Conservation (phyloP, 2,329 filamentous ascomycete genomes). For the Erysiphe neolycopersici region DNA sequence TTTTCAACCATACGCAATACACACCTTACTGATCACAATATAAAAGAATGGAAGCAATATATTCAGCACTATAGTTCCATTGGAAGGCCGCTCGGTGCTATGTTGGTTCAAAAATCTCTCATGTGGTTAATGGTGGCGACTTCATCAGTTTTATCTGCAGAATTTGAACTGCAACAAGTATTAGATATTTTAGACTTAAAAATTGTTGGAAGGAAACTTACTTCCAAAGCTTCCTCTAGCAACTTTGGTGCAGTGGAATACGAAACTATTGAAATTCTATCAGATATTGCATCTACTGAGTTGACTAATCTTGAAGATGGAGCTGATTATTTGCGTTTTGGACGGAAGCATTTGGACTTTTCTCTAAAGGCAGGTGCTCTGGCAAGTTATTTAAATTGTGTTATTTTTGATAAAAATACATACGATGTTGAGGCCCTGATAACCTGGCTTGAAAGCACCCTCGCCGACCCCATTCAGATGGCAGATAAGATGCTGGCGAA, state of each 20-base stretch:
- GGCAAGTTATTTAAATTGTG: conserved; percentile 64
- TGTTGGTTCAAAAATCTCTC: conserved; percentile 73
- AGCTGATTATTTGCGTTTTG: conserved; percentile 68
- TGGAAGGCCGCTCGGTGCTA: conserved; percentile 63
- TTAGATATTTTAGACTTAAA: conserved; percentile 49
- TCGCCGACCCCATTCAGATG: conserved; percentile 61
- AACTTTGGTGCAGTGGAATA: conserved; percentile 22
- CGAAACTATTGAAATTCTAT: conserved; percentile 32
- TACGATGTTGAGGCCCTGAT: conserved; percentile 58
- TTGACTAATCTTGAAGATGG: conserved; percentile 71
- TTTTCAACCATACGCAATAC: conserved; percentile 75
- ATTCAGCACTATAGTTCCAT: conserved; percentile 56
- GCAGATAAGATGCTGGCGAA: conserved; percentile 50
- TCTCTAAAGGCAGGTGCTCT: conserved; percentile 64
- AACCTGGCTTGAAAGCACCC: conserved; percentile 60
- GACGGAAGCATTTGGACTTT: conserved; percentile 66
- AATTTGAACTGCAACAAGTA: conserved; percentile 29
- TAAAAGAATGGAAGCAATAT: conserved; percentile 73
- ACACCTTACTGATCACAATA: conserved; percentile 31
- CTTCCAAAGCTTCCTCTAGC: conserved; percentile 17
- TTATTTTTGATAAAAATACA: conserved; percentile 53
- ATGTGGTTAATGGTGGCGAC: conserved; percentile 60
- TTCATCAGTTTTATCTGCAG: conserved; percentile 44
- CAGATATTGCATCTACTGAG: conserved; percentile 51
- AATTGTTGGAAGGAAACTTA: conserved; percentile 21